Evolutionary conservation across 371 early-diverging fungal genomes (phyloP).

Genomic region (Cladochytrium tenue): DNA sequence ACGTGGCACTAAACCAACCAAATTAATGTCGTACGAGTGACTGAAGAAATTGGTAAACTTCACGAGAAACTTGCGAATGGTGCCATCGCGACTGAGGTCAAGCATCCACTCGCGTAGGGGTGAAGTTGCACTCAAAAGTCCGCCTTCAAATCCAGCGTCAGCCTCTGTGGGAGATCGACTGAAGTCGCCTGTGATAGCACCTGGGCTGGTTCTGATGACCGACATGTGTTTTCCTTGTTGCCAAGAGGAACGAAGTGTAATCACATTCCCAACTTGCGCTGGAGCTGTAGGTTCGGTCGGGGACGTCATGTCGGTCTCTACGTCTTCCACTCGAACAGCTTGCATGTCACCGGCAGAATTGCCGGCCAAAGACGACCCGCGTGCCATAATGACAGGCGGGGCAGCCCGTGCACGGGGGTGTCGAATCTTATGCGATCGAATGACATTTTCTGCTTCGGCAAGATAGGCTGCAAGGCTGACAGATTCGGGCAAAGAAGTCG

Average conservation of each 20-base stretch:
- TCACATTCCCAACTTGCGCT: background rate
- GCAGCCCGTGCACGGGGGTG: constrained; percentile 11
- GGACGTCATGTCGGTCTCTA: background rate
- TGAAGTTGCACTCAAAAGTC: constrained; percentile 11
- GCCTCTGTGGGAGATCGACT: background rate
- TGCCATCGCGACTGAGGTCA: constrained; percentile 27
- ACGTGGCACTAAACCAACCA: constrained; percentile 34
- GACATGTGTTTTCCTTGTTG: background rate
- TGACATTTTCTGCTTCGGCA: constrained; percentile 10
- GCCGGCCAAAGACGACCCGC: constrained; percentile 6
- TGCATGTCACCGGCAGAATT: background rate
- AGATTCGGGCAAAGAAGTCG: constrained; percentile 5
- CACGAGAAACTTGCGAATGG: constrained; percentile 38
- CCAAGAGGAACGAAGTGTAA: background rate
- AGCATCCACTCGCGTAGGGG: constrained; percentile 15
- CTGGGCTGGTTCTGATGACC: background rate
- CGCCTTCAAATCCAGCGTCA: constrained; percentile 6
- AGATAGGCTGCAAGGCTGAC: constrained; percentile 11
- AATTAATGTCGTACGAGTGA: constrained; percentile 83
- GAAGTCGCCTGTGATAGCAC: background rate
- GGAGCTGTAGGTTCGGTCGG: background rate
- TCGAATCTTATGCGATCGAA: constrained; percentile 3
- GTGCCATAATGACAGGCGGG: constrained; percentile 11
- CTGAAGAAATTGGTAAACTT: constrained; percentile 68
- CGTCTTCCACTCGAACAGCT: background rate